A percentile compares a stretch with the other conserved stretches of the same genome.
Evolutionary conservation across 805 yeast species (phyloP).

Genomic region (Sungouiozyma intestinalis): DNA sequence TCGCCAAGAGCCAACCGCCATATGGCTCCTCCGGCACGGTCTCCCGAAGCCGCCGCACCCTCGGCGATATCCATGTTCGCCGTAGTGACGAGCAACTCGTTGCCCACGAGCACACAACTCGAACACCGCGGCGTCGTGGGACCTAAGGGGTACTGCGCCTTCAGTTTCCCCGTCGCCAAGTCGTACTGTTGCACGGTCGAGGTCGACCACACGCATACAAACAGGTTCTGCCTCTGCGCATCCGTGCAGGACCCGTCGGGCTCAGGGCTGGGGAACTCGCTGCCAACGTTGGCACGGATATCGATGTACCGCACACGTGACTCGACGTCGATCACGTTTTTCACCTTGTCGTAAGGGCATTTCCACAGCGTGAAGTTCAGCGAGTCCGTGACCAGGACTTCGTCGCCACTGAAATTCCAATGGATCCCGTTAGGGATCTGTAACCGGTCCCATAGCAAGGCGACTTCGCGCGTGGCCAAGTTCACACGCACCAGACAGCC

Average conservation of each 20-base stretch:
- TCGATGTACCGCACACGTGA: slow-evolving; percentile 32
- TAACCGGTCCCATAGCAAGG: slow-evolving; percentile 31
- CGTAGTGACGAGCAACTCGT: slow-evolving; percentile 57
- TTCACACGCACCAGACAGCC: slow-evolving; percentile 46
- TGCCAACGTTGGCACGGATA: slow-evolving; percentile 18
- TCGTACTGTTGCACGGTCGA: slow-evolving; percentile 45
- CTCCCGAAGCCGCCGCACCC: slow-evolving; percentile 24
- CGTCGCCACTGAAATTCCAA: slow-evolving; percentile 34
- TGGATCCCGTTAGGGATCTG: slow-evolving; percentile 66
- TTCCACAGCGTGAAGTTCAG: slow-evolving; percentile 38
- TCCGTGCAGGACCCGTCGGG: slow-evolving; percentile 77
- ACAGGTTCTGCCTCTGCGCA: slow-evolving; percentile 39
- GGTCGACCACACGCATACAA: slow-evolving; percentile 59
- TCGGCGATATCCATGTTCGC: slow-evolving; percentile 35
- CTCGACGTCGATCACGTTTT: slow-evolving; percentile 21
- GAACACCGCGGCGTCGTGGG: slow-evolving; percentile 49
- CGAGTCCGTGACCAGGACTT: slow-evolving; percentile 45
- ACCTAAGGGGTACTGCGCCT: slow-evolving; percentile 47
- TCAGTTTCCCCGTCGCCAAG: slow-evolving; percentile 35
- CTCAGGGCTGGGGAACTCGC: slow-evolving; percentile 35
- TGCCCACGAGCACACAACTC: slow-evolving; percentile 58
- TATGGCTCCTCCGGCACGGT: slow-evolving; percentile 52
- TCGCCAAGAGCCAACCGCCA: slow-evolving; percentile 34
- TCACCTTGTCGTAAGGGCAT: slow-evolving; percentile 12
- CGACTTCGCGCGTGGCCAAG: slow-evolving; percentile 22